phyloP scores from a whole-genome alignment of 768 basidiomycete species.

The Boletus subparvulus region DNA sequence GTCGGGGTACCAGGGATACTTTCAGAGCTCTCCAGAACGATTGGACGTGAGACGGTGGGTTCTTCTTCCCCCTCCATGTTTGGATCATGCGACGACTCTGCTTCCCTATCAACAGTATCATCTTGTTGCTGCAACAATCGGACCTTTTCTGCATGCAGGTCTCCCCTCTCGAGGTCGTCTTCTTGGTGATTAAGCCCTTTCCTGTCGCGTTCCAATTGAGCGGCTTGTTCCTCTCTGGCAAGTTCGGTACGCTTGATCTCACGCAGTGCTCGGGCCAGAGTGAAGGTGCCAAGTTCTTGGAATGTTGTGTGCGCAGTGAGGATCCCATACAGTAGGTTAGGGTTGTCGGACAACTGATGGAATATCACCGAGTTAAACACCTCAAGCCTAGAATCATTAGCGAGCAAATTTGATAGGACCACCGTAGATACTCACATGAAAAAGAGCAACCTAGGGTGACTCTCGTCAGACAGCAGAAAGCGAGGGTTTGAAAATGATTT shows the following conservation, averaged over 20 bases:
- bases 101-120: conserved; percentile 24
- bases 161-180: conserved; percentile 29
- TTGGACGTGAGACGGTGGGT: conserved; percentile 29
- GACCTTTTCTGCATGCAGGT: conserved; percentile 55
- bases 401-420: background rate
- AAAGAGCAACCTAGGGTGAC: conserved; percentile 89
- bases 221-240: conserved; percentile 66
- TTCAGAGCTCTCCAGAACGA: conserved; percentile 46
- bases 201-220: conserved; percentile 28
- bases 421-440: conserved; percentile 62
- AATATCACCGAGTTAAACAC: conserved; percentile 85
- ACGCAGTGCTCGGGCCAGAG: conserved; percentile 77
- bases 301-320: conserved; percentile 82
- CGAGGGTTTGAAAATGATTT: conserved; percentile 87
- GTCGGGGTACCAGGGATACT: conserved; percentile 34
- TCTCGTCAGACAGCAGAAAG: conserved; percentile 91
- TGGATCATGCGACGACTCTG: conserved; percentile 20
- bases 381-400: conserved; percentile 62
- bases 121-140: conserved; percentile 60
- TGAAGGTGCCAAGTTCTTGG: conserved; percentile 90
- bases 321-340: conserved; percentile 84
- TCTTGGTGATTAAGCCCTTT: conserved; percentile 20
- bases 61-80: conserved; percentile 16
- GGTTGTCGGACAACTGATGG: conserved; percentile 77
- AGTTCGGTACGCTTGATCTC: conserved; percentile 77